Percentiles rank a stretch among this genome's conserved stretches.
phyloP scores from a whole-genome alignment of 1,284 basidiomycete species.

The Austroboletus rostrupii region DNA sequence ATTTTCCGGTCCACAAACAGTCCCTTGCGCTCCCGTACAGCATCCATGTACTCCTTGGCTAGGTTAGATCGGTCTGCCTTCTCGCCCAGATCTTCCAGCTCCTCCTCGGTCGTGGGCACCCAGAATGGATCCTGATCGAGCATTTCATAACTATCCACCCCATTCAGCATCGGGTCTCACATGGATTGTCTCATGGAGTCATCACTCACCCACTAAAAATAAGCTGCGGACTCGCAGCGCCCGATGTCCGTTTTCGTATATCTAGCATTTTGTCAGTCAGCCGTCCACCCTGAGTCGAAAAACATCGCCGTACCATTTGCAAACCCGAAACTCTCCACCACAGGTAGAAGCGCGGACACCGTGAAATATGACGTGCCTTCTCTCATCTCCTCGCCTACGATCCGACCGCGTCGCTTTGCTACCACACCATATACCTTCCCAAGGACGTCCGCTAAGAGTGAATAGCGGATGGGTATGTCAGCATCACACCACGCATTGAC shows the following conservation, averaged over 20 bases:
- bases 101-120: slow-evolving; percentile 98
- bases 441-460: slow-evolving; percentile 80
- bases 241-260: slow-evolving; percentile 93
- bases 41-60: slow-evolving; percentile 94
- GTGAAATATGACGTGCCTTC: slow-evolving; percentile 96
- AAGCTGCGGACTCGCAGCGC: slow-evolving; percentile 93
- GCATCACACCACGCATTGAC: not conserved
- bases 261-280: slow-evolving; percentile 41
- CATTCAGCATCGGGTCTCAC: slow-evolving; percentile 17
- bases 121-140: slow-evolving; percentile 96
- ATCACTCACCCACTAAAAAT: slow-evolving; percentile 85
- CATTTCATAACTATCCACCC: slow-evolving; percentile 66
- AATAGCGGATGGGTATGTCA: slow-evolving; percentile 6
- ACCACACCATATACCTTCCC: slow-evolving; percentile 98
- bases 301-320: slow-evolving; percentile 69
- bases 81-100: slow-evolving; percentile 95
- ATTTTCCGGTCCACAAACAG: slow-evolving; percentile 92
- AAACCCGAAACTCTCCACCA: slow-evolving; percentile 97
- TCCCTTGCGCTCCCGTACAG: slow-evolving; percentile 89
- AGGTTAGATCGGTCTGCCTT: slow-evolving; percentile 92
- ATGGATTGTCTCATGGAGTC: not conserved
- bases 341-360: slow-evolving; percentile 86
- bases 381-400: slow-evolving; percentile 98
- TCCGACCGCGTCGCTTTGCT: slow-evolving; percentile 83
- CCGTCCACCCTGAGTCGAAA: not conserved